Evolutionary conservation across 225 moss, liverwort and hornwort species (phyloP).

Genomic region (Physcomitrellopsis africana): DNA sequence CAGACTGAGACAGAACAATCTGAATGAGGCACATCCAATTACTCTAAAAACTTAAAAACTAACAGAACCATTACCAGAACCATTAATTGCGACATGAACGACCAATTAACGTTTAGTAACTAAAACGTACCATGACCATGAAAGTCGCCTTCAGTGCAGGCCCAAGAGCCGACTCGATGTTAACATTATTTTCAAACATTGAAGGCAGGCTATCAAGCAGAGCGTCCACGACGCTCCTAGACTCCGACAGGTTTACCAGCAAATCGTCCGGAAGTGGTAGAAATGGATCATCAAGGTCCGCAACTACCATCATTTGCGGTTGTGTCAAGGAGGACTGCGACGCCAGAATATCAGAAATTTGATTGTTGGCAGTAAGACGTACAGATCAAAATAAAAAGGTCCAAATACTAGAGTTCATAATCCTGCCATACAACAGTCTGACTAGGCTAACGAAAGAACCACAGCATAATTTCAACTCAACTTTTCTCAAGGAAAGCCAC

Average conservation of each 20-base stretch:
- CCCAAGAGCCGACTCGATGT: slow-evolving; percentile 93
- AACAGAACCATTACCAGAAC: neutral
- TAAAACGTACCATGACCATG: slow-evolving; percentile 80
- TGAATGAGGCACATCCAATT: neutral
- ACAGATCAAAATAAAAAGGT: neutral
- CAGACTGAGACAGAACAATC: neutral
- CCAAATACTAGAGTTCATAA: neutral
- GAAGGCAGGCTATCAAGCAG: slow-evolving; percentile 87
- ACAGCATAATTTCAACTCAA: too few relatives aligned
- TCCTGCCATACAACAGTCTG: neutral
- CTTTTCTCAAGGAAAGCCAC: too few relatives aligned
- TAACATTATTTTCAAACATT: slow-evolving; percentile 90
- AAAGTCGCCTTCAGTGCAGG: slow-evolving; percentile 90
- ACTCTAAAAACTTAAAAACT: neutral
- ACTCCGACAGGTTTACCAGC: slow-evolving; percentile 96
- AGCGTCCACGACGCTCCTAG: slow-evolving; percentile 86
- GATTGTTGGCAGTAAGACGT: neutral
- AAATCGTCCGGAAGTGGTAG: slow-evolving; percentile 96
- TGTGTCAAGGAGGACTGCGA: slow-evolving; percentile 92
- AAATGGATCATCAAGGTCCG: slow-evolving; percentile 96
- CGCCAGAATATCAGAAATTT: slow-evolving; percentile 9
- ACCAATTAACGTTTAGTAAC: neutral
- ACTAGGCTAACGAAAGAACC: too few relatives aligned
- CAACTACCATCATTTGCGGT: slow-evolving; percentile 99
- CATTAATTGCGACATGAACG: neutral